A percentile compares a stretch with the other conserved stretches of the same genome.
These are phyloP conservation scores for Quercus variabilis DNA, from an alignment of 306 rosid species.

Conservation along the genomic window DNA sequence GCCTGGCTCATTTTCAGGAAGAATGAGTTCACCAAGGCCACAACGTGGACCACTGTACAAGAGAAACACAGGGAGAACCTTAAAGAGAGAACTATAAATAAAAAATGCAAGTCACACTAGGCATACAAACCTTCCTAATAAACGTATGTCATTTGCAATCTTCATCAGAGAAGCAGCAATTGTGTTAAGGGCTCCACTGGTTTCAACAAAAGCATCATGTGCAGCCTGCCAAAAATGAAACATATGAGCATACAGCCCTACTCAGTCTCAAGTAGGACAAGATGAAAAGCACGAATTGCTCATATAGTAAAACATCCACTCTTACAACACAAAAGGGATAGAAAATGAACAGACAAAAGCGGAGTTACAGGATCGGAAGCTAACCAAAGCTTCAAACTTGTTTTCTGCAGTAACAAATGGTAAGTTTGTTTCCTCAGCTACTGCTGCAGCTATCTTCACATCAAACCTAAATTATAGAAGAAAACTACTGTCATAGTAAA, in stretches of 20 bases:
- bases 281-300: conserved; percentile 9
- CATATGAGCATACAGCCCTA: conserved; percentile 10
- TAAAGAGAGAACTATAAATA: neutral
- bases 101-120: neutral
- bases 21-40: conserved; percentile 98
- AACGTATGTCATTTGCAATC: conserved; percentile 88
- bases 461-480: conserved; percentile 62
- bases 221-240: conserved; percentile 71
- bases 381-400: conserved; percentile 98
- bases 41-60: conserved; percentile 91
- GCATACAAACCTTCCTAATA: conserved; percentile 78
- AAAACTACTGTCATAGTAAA: conserved; percentile 8
- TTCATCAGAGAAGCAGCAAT: conserved; percentile 89
- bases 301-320: conserved; percentile 1
- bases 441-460: conserved; percentile 91
- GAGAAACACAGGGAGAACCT: conserved; percentile 24
- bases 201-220: conserved; percentile 94
- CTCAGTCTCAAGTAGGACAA: conserved; percentile 20
- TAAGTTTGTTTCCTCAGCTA: conserved; percentile 81
- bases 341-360: neutral
- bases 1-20: conserved; percentile 99
- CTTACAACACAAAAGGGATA: neutral
- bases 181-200: conserved; percentile 92
- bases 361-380: conserved; percentile 28
- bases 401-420: conserved; percentile 96